Percentiles rank a stretch among this genome's conserved stretches.
Evolutionary conservation across 805 yeast species (phyloP).

Genomic region (Priceomyces haplophilus): DNA sequence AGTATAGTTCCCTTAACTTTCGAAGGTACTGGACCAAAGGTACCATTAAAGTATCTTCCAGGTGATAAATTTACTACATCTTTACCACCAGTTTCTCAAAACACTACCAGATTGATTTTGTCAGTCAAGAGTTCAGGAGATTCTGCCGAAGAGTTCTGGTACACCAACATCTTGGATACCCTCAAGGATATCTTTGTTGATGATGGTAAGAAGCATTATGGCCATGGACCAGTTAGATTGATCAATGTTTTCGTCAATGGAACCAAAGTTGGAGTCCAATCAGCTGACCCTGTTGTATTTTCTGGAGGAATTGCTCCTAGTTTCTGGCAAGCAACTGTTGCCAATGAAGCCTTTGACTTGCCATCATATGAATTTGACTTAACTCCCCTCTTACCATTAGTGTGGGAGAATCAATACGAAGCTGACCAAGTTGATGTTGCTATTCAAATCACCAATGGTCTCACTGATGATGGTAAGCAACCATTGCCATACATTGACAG

Average conservation of each 20-base stretch:
- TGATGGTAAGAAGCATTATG: conserved; percentile 41
- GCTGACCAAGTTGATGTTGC: neutral
- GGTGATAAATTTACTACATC: conserved; percentile 30
- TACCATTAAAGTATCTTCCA: conserved; percentile 51
- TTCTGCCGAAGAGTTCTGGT: conserved; percentile 84
- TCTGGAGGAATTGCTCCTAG: conserved; percentile 83
- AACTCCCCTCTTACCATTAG: conserved; percentile 63
- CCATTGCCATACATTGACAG: conserved; percentile 32
- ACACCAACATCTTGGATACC: conserved; percentile 54
- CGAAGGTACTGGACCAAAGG: conserved; percentile 13
- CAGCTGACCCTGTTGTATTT: conserved; percentile 72
- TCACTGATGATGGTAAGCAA: conserved; percentile 29
- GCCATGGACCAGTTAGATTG: conserved; percentile 72
- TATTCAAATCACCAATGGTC: conserved; percentile 54
- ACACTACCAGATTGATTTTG: conserved; percentile 59
- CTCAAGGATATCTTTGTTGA: conserved; percentile 38
- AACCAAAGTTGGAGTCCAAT: conserved; percentile 53
- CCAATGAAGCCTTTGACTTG: conserved; percentile 69
- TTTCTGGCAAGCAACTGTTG: conserved; percentile 79
- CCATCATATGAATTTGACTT: conserved; percentile 68
- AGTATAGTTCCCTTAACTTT: conserved; percentile 37
- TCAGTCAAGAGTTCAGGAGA: conserved; percentile 70
- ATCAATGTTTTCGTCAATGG: conserved; percentile 62
- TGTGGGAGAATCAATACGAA: conserved; percentile 45
- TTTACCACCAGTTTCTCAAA: conserved; percentile 47